phyloP scores from a whole-genome alignment of 352 stramenopile species.

The Vaucheria bursata region DNA sequence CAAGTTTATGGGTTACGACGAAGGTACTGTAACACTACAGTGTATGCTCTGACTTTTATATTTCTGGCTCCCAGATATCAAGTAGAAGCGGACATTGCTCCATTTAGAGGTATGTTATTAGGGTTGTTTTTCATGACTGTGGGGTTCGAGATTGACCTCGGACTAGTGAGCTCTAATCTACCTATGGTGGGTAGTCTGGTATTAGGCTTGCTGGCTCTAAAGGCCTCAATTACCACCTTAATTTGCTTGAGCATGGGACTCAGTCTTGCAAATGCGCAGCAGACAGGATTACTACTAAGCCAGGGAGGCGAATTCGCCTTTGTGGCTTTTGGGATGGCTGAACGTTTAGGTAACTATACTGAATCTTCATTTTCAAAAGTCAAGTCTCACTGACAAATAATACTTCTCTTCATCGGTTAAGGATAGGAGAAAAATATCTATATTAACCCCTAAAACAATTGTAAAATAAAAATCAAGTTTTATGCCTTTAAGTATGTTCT shows the following conservation, averaged over 20 bases:
- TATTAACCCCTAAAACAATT: no score
- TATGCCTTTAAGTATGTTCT: no score
- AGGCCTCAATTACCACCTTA: conserved; percentile 59
- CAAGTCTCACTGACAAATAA: no score
- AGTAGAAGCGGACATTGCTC: conserved; percentile 72
- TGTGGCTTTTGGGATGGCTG: conserved; percentile 67
- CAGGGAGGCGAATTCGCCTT: conserved; percentile 74
- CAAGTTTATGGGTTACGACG: no score
- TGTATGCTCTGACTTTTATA: no score
- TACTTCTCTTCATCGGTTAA: no score
- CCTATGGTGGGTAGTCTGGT: conserved; percentile 57
- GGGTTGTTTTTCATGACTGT: conserved; percentile 80
- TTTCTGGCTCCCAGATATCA: no score
- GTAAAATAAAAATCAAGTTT: no score
- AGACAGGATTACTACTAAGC: conserved; percentile 65
- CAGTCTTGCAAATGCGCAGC: conserved; percentile 56
- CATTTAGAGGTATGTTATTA: conserved; percentile 68
- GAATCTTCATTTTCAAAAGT: no score
- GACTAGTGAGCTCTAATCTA: conserved; percentile 58
- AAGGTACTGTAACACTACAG: no score
- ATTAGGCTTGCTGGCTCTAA: conserved; percentile 59
- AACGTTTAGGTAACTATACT: no score
- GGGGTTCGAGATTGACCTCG: conserved; percentile 73
- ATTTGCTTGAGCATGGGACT: conserved; percentile 56
- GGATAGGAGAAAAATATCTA: no score